Base-by-base conservation (phyloP, 2,329 filamentous ascomycete genomes). In the Sclerotinia spermophila region DNA sequence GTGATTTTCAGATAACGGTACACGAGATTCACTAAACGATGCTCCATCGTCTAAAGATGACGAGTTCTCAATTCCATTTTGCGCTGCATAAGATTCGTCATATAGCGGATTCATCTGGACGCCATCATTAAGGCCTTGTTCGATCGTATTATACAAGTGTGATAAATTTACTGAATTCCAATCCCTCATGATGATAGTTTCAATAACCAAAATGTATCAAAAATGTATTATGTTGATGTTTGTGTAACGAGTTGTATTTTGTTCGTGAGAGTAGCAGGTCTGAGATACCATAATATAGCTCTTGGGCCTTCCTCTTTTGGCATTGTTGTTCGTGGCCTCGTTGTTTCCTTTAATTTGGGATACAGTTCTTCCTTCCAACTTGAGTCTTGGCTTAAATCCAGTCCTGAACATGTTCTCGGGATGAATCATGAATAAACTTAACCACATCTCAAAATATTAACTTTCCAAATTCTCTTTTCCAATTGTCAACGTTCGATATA, bases 81-180 rank as follows among this genome's bases (percentile, higher is more conserved):
- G n/a, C 53, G 33, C 6, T 24, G 45, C 62, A 24, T 65, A 65
- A 13, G 38, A 8, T 30, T 48, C 62, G 24, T 53, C 62, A 35
- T 53, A 65, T 30, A 53, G 40, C 8, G 33, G 35, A 17, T 24
- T 38, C 1, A 24, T 1, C n/a, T 21, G n/a, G 35, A 6, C 11
- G n/a, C 38, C 62, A 53, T 35, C 7, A 21, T 27, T 30, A 17
- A 33, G 24, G 33, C 17, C 1, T 5, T 40, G 33, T 27, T 21
- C n/a, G 17, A 6, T 21, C 19, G 17, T 65, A 21, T 65, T 53
- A 53, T 65, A 65, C 24, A 53, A 24, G 40, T 65, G 45, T 30
- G 33, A 45, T 65, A 35, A 40, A 65, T 30, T 48, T 65, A 53
- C 51, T 65, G 62, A 65, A 40, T 53, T 65, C n/a, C 51, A 65